Evolutionary conservation across 2,329 filamentous ascomycete species (phyloP).

Genomic region (Dactylellina cionopaga): DNA sequence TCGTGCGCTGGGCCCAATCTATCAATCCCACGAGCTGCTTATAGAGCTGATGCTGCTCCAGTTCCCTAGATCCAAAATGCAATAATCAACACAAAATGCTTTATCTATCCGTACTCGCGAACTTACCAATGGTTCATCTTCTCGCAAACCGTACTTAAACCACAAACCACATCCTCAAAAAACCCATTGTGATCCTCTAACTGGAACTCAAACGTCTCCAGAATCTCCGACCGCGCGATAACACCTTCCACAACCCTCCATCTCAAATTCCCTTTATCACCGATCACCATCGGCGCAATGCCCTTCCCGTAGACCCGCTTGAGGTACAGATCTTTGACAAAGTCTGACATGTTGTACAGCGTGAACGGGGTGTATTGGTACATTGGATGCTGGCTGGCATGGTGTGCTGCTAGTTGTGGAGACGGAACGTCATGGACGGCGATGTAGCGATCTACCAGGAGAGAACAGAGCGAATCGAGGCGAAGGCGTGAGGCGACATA

Average conservation of each 20-base stretch:
- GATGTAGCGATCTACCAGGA: conserved; percentile 20
- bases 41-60: background rate
- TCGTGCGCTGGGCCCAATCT: conserved; percentile 4
- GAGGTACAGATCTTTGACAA: conserved; percentile 13
- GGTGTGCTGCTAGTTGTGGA: background rate
- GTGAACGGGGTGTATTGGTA: conserved; percentile 21
- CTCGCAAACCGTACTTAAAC: background rate
- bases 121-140: background rate
- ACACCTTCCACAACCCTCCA: conserved; percentile 19
- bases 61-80: conserved; percentile 1
- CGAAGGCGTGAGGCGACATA: conserved; percentile 1
- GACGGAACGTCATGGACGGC: conserved; percentile 18
- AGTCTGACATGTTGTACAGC: conserved; percentile 26
- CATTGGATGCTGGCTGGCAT: conserved; percentile 2
- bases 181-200: background rate
- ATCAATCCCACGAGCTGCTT: background rate
- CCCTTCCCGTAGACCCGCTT: background rate
- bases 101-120: background rate
- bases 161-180: conserved; percentile 3
- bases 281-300: conserved; percentile 1
- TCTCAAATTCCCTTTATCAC: conserved; percentile 9
- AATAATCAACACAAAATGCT: conserved; percentile 19
- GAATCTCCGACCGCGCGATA: conserved; percentile 5
- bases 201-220: conserved; percentile 23
- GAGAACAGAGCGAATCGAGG: background rate